Conservation (phyloP, 306 rosid genomes). For the Medicago arabica region DNA sequence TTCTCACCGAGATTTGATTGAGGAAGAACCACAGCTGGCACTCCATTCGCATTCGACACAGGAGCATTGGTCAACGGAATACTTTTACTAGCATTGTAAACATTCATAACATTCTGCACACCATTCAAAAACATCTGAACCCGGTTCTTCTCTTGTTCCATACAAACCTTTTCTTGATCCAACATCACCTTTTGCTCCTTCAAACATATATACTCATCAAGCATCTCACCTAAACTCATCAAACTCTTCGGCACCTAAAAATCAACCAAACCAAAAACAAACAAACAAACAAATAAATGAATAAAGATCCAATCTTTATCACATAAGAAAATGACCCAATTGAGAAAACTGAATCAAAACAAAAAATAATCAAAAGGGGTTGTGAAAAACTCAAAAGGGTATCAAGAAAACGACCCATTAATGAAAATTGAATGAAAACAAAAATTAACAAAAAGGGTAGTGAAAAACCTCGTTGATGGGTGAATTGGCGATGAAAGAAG, state of each 20-base stretch:
- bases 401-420: background rate
- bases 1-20: conserved; percentile 33
- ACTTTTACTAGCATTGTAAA: conserved; percentile 53
- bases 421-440: background rate
- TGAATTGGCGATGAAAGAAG: conserved; percentile 69
- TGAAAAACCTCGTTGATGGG: conserved; percentile 60
- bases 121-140: conserved; percentile 66
- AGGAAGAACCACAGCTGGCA: conserved; percentile 44
- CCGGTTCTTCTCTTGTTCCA: conserved; percentile 72
- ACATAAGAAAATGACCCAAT: background rate
- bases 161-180: conserved; percentile 61
- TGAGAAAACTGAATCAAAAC: background rate
- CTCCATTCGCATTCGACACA: background rate
- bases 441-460: background rate
- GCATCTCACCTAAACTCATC: conserved; percentile 64
- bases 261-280: background rate
- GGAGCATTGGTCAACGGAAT: conserved; percentile 26
- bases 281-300: background rate
- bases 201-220: conserved; percentile 74
- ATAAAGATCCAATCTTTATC: background rate
- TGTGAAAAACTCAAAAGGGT: background rate
- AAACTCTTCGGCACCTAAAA: conserved; percentile 68
- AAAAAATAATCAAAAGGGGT: background rate
- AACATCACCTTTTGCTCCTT: conserved; percentile 72
- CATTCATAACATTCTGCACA: conserved; percentile 62